Conservation (phyloP, 2,329 filamentous ascomycete species). For the Akanthomyces muscarius region DNA sequence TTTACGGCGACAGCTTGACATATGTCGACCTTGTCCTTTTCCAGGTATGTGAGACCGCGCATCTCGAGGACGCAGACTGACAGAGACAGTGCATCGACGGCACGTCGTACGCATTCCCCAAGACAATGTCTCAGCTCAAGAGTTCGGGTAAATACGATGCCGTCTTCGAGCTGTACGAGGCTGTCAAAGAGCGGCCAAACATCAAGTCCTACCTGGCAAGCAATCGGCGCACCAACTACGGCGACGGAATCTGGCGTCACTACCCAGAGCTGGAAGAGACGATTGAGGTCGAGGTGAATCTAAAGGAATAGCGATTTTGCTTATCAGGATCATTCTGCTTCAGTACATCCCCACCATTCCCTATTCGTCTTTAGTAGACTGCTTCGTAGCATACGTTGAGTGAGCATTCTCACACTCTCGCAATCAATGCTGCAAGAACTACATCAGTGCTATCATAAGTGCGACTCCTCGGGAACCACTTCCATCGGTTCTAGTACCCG, state of each 20-base stretch:
- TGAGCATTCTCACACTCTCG: too few relatives aligned
- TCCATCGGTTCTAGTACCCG: slow-evolving; percentile 13
- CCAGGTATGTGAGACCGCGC: slow-evolving; percentile 47
- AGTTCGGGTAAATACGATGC: slow-evolving; percentile 52
- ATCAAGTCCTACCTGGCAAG: slow-evolving; percentile 68
- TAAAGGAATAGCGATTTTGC: not conserved
- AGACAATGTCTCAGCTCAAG: slow-evolving; percentile 54
- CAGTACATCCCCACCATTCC: too few relatives aligned
- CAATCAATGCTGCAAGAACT: too few relatives aligned
- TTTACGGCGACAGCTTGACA: slow-evolving; percentile 61
- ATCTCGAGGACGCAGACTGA: not conserved
- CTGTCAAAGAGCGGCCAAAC: slow-evolving; percentile 57
- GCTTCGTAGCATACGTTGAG: too few relatives aligned
- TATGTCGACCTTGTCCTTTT: slow-evolving; percentile 73
- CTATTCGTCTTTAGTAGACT: too few relatives aligned
- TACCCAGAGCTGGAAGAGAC: slow-evolving; percentile 66
- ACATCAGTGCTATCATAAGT: too few relatives aligned
- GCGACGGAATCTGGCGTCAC: slow-evolving; percentile 63
- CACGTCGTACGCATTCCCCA: slow-evolving; percentile 64
- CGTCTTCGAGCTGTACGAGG: slow-evolving; percentile 62
- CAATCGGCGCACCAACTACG: slow-evolving; percentile 57
- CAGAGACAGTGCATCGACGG: slow-evolving; percentile 50
- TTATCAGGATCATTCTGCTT: too few relatives aligned
- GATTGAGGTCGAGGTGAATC: slow-evolving; percentile 1
- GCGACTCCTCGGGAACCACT: not conserved